Percentiles rank a stretch among this genome's conserved stretches.
Evolutionary conservation across 169 alveolate genomes (phyloP).

Genomic region (Plasmodium billcollinsi): DNA sequence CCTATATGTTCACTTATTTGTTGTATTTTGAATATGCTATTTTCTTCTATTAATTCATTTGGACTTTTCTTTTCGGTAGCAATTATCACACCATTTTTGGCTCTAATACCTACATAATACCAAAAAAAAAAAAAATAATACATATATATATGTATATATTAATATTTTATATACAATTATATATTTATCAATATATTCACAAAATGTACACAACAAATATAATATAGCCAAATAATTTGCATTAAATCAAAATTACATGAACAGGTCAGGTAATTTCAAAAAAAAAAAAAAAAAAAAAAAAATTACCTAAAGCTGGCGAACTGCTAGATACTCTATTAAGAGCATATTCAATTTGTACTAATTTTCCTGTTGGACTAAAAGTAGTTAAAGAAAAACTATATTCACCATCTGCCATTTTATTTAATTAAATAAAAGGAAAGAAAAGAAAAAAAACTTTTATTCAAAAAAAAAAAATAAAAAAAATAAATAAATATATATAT

Average conservation of each 20-base stretch:
- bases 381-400: conserved; percentile 95
- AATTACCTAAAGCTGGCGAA: conserved; percentile 94
- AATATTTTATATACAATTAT: too few species aligned
- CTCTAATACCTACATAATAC: conserved; percentile 90
- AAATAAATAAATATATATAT: background rate
- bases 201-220: too few species aligned
- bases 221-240: background rate
- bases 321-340: conserved; percentile 97
- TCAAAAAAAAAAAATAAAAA: conserved; percentile 7
- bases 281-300: background rate
- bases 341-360: conserved; percentile 98
- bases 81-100: conserved; percentile 96
- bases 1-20: conserved; percentile 93
- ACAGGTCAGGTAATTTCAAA: background rate
- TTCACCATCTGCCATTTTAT: conserved; percentile 90
- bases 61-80: conserved; percentile 96
- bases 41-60: conserved; percentile 94
- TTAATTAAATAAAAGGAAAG: background rate
- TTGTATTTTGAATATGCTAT: conserved; percentile 94
- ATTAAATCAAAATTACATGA: too few species aligned
- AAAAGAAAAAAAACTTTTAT: background rate
- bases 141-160: too few species aligned
- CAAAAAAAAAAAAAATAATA: background rate
- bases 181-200: too few species aligned
- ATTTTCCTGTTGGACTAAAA: conserved; percentile 97